These are phyloP conservation scores for Dictyostelium brefeldianum DNA, from an alignment of 78 protist genomes.

Conservation along the genomic window DNA sequence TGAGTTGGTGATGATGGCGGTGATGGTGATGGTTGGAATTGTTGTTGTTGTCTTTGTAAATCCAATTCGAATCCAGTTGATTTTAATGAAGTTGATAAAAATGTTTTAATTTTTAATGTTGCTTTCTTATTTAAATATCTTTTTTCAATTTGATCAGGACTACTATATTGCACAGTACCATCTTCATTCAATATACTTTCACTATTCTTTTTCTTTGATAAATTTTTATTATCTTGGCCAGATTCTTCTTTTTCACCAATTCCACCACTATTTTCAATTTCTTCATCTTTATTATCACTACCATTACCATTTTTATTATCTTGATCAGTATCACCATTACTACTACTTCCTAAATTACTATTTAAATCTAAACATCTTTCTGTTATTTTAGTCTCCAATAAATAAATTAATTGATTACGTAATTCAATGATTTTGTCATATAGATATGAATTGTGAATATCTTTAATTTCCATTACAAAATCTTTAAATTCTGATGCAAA, in stretches of 20 bases:
- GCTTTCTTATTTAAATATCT: constrained; percentile 42
- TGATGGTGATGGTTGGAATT: constrained; percentile 3
- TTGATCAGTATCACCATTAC: not conserved
- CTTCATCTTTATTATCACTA: not conserved
- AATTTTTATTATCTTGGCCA: not conserved
- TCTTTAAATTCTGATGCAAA: constrained; percentile 43
- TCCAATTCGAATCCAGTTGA: constrained; percentile 7
- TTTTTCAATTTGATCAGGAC: constrained; percentile 5
- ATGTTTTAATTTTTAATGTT: constrained; percentile 38
- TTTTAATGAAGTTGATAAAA: constrained; percentile 50
- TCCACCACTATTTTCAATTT: not conserved
- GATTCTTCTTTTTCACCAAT: not conserved
- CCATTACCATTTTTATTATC: not conserved
- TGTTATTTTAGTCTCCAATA: constrained; percentile 26
- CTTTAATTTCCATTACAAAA: constrained; percentile 44
- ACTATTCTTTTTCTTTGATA: not conserved
- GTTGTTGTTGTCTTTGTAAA: constrained; percentile 4
- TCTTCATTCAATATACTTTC: not conserved
- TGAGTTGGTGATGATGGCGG: constrained; percentile 23
- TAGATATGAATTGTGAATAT: constrained; percentile 22
- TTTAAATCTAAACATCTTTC: constrained; percentile 27
- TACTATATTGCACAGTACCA: not conserved
- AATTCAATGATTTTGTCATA: constrained; percentile 35
- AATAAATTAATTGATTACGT: constrained; percentile 33
- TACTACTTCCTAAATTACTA: not conserved